Evolutionary conservation across 345 rosid genomes (phyloP), one percentile per base, ranked within the genome.

Genomic region (Excoecaria agallocha): DNA sequence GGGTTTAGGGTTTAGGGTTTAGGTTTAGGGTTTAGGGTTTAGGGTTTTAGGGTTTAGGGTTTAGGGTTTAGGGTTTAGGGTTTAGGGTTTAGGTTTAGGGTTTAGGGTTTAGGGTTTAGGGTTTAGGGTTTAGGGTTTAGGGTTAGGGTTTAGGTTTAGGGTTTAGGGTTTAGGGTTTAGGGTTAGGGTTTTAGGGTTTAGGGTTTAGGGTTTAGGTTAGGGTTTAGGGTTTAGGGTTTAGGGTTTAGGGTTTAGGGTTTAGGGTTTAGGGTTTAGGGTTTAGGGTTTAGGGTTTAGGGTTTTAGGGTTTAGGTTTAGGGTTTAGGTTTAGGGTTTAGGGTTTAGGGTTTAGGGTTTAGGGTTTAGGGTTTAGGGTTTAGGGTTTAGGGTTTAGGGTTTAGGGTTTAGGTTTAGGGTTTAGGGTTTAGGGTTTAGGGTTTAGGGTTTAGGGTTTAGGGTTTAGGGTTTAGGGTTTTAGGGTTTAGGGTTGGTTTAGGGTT

Each of bases 311-410:
- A 56, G 16, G 69, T 78, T 66, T 66, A n/a, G 65, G 70, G 54
- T 52, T 74, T 51, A 50, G 70, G 71, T 25, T 46, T 19, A 37
- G 51, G 72, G 71, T 25, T 70, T 58, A 41, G 76, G 79, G 71
- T 64, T 79, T 64, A 56, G 79, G 82, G 71, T 74, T 79, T 75
- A 65, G 79, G 76, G 76, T 75, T 79, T 74, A 68, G 78, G 82
- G 71, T 79, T 78, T 68, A 62, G 82, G 77, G n/a, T n/a, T n/a
- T n/a, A n/a, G n/a, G n/a, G n/a, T n/a, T n/a, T n/a, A n/a, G n/a
- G n/a, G n/a, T n/a, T n/a, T n/a, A n/a, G n/a, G n/a, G n/a, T n/a
- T 74, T 65, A 46, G 75, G 78, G 69, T 39, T 79, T 37, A 6
- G 79, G 73, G 38, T 54, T 70, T 37, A 20, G 63, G 64, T 37